Percentiles rank a stretch among this genome's conserved stretches.
Evolutionary conservation across 768 basidiomycete species (phyloP).

Genomic region (Asterophora lycoperdoides): DNA sequence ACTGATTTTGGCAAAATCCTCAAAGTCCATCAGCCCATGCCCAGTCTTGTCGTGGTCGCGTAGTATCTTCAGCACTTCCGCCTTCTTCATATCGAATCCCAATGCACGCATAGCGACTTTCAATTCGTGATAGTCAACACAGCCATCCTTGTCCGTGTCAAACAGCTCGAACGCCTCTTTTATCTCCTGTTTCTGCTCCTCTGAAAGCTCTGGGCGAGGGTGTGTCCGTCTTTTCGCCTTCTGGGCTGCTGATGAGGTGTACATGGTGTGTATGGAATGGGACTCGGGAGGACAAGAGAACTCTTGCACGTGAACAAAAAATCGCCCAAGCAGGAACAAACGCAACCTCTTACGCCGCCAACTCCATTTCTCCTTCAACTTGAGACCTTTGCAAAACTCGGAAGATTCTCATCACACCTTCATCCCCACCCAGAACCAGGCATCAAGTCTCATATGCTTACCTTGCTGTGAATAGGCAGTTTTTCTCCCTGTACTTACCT

Average conservation of each 20-base stretch:
- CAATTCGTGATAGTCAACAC: conserved; percentile 95
- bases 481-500: too few relatives aligned
- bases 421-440: too few relatives aligned
- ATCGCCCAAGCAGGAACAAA: conserved; percentile 3
- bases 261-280: conserved; percentile 36
- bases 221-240: conserved; percentile 71
- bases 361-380: too few relatives aligned
- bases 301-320: conserved; percentile 6
- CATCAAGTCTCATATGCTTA: too few relatives aligned
- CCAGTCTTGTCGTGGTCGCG: conserved; percentile 87
- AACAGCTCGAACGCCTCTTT: conserved; percentile 99
- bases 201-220: conserved; percentile 75
- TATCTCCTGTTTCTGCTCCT: conserved; percentile 93
- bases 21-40: conserved; percentile 83
- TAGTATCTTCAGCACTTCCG: conserved; percentile 92
- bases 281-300: conserved; percentile 6
- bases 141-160: conserved; percentile 97
- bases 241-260: conserved; percentile 65
- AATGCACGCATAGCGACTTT: conserved; percentile 98
- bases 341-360: too few relatives aligned
- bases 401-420: too few relatives aligned
- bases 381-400: too few relatives aligned
- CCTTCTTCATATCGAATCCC: conserved; percentile 98
- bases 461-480: too few relatives aligned
- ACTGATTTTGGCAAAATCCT: conserved; percentile 95